phyloP scores from a whole-genome alignment of 179 eudicot genomes.

The Amaranthus tricolor region DNA sequence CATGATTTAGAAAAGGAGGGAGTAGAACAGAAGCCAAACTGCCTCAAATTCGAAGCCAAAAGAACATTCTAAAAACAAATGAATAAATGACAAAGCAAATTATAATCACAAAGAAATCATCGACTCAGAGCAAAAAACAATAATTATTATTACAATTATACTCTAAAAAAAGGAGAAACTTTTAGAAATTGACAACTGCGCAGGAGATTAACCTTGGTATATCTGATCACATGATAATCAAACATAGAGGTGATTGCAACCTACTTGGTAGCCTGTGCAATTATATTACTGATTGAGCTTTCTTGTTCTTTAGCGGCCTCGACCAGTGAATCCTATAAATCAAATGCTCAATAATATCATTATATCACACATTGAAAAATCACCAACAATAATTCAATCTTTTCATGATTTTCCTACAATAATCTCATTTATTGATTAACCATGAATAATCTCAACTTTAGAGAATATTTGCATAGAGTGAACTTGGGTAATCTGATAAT shows the following conservation, averaged over 20 bases:
- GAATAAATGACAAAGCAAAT: not conserved
- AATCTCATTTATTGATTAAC: no score
- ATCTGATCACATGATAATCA: not conserved
- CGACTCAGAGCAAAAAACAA: not conserved
- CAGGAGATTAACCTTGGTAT: not conserved
- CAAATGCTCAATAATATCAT: not conserved
- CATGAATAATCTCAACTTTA: no score
- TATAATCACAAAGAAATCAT: not conserved
- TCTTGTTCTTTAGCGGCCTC: slow-evolving; percentile 92
- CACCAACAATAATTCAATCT: no score
- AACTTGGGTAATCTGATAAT: no score
- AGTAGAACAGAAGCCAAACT: not conserved
- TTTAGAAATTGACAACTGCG: slow-evolving; percentile 1
- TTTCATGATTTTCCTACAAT: no score
- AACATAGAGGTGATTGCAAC: not conserved
- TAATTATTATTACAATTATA: not conserved
- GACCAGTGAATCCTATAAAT: slow-evolving; percentile 77
- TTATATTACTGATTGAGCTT: slow-evolving; percentile 81
- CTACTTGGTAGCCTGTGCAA: slow-evolving; percentile 93
- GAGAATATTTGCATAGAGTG: no score
- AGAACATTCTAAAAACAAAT: not conserved
- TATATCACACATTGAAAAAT: no score
- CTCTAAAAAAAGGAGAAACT: not conserved
- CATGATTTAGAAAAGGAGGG: no score
- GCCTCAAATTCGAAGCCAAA: not conserved